These are phyloP conservation scores for Schizonepeta tenuifolia DNA, from an alignment of 257 asterid genomes.

Conservation along the genomic window DNA sequence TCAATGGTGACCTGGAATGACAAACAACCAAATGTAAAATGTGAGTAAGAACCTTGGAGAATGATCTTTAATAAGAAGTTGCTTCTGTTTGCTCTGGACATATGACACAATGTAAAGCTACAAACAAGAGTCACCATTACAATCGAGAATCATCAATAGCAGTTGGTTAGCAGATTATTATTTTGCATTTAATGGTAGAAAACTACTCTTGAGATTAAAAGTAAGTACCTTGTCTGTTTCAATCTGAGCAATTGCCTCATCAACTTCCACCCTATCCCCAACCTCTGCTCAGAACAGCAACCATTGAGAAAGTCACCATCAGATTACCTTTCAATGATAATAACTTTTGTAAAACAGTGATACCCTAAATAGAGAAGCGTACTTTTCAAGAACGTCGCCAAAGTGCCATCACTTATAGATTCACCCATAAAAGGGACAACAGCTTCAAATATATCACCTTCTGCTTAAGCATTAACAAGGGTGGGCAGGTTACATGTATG, in stretches of 20 bases:
- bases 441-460: conserved; percentile 73
- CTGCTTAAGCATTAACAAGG: conserved; percentile 42
- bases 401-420: conserved; percentile 90
- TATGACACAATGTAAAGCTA: conserved; percentile 2
- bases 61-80: conserved; percentile 6
- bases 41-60: conserved; percentile 25
- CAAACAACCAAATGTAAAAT: conserved; percentile 29
- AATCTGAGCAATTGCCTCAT: conserved; percentile 95
- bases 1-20: conserved; percentile 86
- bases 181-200: conserved; percentile 1
- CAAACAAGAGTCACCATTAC: background rate
- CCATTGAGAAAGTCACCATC: conserved; percentile 20
- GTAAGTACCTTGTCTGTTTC: conserved; percentile 93
- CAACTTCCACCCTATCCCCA: conserved; percentile 86
- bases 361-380: conserved; percentile 31
- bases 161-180: conserved; percentile 8
- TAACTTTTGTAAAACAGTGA: conserved; percentile 2
- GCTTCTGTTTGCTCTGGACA: conserved; percentile 6
- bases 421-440: conserved; percentile 98
- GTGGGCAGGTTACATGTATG: conserved; percentile 18
- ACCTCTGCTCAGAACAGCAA: conserved; percentile 59
- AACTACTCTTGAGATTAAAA: background rate
- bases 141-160: conserved; percentile 25
- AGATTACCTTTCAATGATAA: conserved; percentile 19
- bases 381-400: conserved; percentile 89